phyloP scores from a whole-genome alignment of 305 asterid species.

The Stenogyne calaminthoides region DNA sequence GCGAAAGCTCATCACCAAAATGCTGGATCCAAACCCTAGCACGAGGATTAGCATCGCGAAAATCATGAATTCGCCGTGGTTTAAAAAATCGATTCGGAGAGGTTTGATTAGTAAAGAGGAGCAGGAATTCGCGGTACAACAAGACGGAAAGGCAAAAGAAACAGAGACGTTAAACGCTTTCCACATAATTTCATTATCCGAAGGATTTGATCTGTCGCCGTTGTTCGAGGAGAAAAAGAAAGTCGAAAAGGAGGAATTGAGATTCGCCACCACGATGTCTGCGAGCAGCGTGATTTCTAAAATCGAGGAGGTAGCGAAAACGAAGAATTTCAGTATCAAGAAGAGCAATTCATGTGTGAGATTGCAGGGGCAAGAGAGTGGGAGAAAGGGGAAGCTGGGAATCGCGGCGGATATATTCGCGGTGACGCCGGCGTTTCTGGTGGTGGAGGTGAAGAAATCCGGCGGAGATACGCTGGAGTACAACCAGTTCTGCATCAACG shows the following conservation, averaged over 20 bases:
- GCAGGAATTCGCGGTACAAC: slow-evolving; percentile 34
- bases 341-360: slow-evolving; percentile 71
- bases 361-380: slow-evolving; percentile 62
- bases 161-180: slow-evolving; percentile 72
- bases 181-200: slow-evolving; percentile 76
- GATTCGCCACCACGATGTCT: slow-evolving; percentile 63
- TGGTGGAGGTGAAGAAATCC: slow-evolving; percentile 81
- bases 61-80: slow-evolving; percentile 48
- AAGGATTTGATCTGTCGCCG: slow-evolving; percentile 76
- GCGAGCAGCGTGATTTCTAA: slow-evolving; percentile 72
- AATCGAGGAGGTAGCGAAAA: slow-evolving; percentile 72
- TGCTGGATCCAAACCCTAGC: slow-evolving; percentile 50
- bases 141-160: slow-evolving; percentile 43
- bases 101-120: slow-evolving; percentile 33
- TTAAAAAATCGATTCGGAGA: slow-evolving; percentile 37
- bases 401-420: slow-evolving; percentile 69
- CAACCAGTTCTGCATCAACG: slow-evolving; percentile 74
- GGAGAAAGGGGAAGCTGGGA: slow-evolving; percentile 84
- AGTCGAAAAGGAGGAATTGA: slow-evolving; percentile 53
- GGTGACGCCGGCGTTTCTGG: slow-evolving; percentile 60
- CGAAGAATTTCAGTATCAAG: slow-evolving; percentile 59
- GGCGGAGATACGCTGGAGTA: slow-evolving; percentile 87
- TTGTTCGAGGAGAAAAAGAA: slow-evolving; percentile 63
- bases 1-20: slow-evolving; percentile 38
- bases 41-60: slow-evolving; percentile 44